Evolutionary conservation across 345 rosid genomes (phyloP).

Genomic region (Acer campestre): DNA sequence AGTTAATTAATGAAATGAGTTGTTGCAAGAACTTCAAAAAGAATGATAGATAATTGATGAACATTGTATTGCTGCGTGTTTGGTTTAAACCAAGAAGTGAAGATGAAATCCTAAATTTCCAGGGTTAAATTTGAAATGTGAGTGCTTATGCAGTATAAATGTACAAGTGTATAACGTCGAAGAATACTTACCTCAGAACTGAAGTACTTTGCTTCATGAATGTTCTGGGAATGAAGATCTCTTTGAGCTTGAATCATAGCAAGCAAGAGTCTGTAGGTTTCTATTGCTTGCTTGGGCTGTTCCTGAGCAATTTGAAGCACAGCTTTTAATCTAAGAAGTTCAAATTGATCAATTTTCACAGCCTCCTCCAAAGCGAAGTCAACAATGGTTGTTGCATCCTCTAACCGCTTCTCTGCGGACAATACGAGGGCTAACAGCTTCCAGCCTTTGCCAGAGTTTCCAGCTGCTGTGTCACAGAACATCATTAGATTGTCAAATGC

Average conservation of each 20-base stretch:
- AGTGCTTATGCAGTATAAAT: background rate
- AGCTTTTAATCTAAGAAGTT: constrained; percentile 80
- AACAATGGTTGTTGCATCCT: constrained; percentile 74
- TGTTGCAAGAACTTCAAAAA: background rate
- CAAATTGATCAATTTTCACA: constrained; percentile 61
- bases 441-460: constrained; percentile 72
- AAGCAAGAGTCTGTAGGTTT: constrained; percentile 79
- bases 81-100: background rate
- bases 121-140: background rate
- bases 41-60: background rate
- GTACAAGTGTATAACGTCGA: background rate
- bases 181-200: constrained; percentile 47
- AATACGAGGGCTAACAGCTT: constrained; percentile 68
- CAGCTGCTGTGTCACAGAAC: constrained; percentile 55
- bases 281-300: constrained; percentile 84
- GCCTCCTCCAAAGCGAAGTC: constrained; percentile 80
- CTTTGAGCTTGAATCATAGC: constrained; percentile 73
- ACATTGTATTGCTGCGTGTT: background rate
- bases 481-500: constrained; percentile 69
- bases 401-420: constrained; percentile 69
- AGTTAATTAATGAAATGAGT: background rate
- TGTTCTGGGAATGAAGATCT: constrained; percentile 45
- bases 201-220: constrained; percentile 26
- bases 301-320: constrained; percentile 80
- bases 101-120: background rate